Evolutionary conservation across 2,329 filamentous ascomycete species (phyloP), one percentile per base, ranked within the genome.

Genomic region (Ophiostoma himal-ulmi): DNA sequence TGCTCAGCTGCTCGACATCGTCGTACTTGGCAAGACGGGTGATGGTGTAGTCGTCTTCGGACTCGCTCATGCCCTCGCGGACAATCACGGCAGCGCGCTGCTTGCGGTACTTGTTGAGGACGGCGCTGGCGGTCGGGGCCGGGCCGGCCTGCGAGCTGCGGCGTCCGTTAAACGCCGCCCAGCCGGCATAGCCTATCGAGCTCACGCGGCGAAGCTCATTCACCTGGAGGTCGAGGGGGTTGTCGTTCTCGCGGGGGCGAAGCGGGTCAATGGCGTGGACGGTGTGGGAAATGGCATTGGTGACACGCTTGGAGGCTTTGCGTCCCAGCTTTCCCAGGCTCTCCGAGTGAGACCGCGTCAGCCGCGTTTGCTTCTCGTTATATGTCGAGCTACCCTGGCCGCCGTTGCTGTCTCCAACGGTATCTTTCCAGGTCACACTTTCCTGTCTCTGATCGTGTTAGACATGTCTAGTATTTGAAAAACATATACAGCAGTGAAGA

Each of bases 1-100:
- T 81, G 66, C 78, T 79, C 79, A 80, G 82, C 67, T 79, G 81
- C 20, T 83, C 80, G 37, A 71, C 75, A 66, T 83, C 82, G 72
- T 83, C 82, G 62, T 81, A 81, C 70, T 82, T 78, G 73, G 82
- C 79, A 0, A 83, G 73, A 17, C 79, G 78, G 52, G 78, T 76
- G 57, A 83, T 81, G 44, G 76, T 73, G 36, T 65, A 65, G 62
- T 39, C 62, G 10, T 65, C 62, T 20, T 65, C 62, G 4, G 62
- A 30, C 62, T 65, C 62, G 36, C 62, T 65, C 62, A 65, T 65
- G 34, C 62, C 62, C 34, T 17, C 17, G 8, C 62, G 62, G 2
- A 65, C 62, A 22, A 39, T 20, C 1, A 39, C 62, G 11, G 36
- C 30, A 1, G 10, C 62, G 4, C 30, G 14, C 20, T 57, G 78